These are phyloP conservation scores for Anthostomella pinea DNA, from an alignment of 2,329 filamentous ascomycete species.

Conservation along the genomic window DNA sequence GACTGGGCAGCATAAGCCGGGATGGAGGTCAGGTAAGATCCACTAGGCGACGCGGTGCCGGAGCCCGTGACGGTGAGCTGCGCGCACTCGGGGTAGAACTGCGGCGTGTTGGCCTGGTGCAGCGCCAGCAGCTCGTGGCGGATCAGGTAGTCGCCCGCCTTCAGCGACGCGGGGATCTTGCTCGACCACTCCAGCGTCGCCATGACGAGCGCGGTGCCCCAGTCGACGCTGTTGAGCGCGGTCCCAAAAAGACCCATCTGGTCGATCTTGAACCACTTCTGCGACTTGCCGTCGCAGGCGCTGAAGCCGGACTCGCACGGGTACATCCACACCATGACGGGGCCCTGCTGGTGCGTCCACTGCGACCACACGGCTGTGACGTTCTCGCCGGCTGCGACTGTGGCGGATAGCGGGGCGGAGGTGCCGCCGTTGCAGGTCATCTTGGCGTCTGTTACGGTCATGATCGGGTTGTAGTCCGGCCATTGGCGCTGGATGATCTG, in stretches of 20 bases:
- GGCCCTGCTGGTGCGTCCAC: slow-evolving; percentile 58
- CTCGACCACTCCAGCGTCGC: slow-evolving; percentile 47
- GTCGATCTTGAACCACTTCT: slow-evolving; percentile 59
- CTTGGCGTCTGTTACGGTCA: slow-evolving; percentile 44
- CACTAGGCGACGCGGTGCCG: slow-evolving; percentile 41
- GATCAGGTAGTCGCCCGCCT: slow-evolving; percentile 54
- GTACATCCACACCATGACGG: slow-evolving; percentile 57
- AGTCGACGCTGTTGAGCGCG: slow-evolving; percentile 42
- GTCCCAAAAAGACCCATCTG: slow-evolving; percentile 48
- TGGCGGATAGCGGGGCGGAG: slow-evolving; percentile 42
- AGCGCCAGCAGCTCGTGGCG: slow-evolving; percentile 56
- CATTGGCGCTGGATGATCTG: slow-evolving; percentile 57
- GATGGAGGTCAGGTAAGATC: slow-evolving; percentile 42
- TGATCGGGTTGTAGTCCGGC: slow-evolving; percentile 55
- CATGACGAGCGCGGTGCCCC: slow-evolving; percentile 46
- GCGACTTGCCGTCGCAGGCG: slow-evolving; percentile 48
- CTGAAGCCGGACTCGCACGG: slow-evolving; percentile 48
- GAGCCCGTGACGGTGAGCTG: slow-evolving; percentile 50
- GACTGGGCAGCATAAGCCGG: slow-evolving; percentile 42
- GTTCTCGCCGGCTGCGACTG: slow-evolving; percentile 44
- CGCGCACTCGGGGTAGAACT: slow-evolving; percentile 57
- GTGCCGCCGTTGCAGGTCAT: slow-evolving; percentile 57
- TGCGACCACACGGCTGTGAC: slow-evolving; percentile 52
- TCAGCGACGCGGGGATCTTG: slow-evolving; percentile 47
- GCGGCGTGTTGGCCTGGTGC: slow-evolving; percentile 41